A percentile compares a stretch with the other conserved stretches of the same genome.
Evolutionary conservation across 148 eudicot genomes (phyloP).

Genomic region (Rheum nobile): DNA sequence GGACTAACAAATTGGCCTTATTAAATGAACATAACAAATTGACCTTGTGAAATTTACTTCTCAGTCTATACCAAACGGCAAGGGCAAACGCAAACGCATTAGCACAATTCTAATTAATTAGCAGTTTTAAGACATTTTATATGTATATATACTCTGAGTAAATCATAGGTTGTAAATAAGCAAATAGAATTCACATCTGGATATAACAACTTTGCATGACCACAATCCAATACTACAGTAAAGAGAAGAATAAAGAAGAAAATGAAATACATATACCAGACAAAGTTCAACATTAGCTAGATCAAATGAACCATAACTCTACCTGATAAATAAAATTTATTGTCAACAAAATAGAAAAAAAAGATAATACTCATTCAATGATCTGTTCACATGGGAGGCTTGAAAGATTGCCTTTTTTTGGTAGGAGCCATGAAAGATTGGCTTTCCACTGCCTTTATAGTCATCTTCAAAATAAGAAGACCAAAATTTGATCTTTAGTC

Average conservation of each 20-base stretch:
- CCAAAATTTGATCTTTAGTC: conserved; percentile 16
- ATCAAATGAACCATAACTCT: not conserved
- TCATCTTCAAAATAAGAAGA: conserved; percentile 14
- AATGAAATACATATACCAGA: not conserved
- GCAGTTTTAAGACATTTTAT: not conserved
- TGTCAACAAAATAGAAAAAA: not conserved
- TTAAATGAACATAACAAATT: too few species aligned
- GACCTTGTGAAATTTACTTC: not conserved
- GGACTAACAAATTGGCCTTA: too few species aligned
- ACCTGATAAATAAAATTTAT: not conserved
- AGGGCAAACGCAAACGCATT: too few species aligned
- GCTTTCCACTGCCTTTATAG: conserved; percentile 16
- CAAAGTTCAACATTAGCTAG: not conserved
- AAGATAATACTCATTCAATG: conserved; percentile 4
- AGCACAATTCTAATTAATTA: not conserved
- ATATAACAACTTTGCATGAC: not conserved
- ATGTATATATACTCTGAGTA: not conserved
- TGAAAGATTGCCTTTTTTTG: conserved; percentile 10
- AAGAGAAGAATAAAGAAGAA: not conserved
- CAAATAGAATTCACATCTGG: not conserved
- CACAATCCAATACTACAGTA: not conserved
- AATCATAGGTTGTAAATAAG: not conserved
- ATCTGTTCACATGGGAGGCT: conserved; percentile 5
- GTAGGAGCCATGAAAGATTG: conserved; percentile 17
- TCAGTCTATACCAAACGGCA: not conserved